Base-by-base conservation (phyloP, 345 rosid genomes). In the Aurinia saxatilis region DNA sequence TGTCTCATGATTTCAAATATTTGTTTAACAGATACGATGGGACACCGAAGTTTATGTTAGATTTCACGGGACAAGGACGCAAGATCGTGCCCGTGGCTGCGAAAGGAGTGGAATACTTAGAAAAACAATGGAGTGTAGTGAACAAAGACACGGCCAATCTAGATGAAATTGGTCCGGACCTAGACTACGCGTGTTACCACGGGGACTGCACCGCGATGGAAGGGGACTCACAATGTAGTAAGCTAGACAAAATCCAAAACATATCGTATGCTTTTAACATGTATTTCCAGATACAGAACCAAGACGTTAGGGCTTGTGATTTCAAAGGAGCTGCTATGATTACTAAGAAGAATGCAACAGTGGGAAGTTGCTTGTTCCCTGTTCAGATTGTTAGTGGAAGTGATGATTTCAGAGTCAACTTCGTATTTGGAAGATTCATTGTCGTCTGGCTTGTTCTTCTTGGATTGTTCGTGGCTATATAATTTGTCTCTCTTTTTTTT, bases 201-300 rank as follows among this genome's bases (percentile, higher is more conserved):
- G 51, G 86, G 0, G 99, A 95, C 53, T 95, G 96, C 73, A 67
- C 92, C 0, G 46, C 67, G 36, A 40, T 84, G 71, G 23, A 0
- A 0, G 11, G 33, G 0, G 92, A 85, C 0, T 44, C 79, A 4
- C 55, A 89, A 0, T 88, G 99, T 74, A 61, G 37, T 39, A 14
- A 38, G 3, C 36, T 83, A 42, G 77, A 70, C 15, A 3, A n/a
- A 10, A 5, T 13, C 1, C 74, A 65, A 2, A 82, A 67, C 53
- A 31, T 56, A 7, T 95, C 98, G 5, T 90, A 82, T 15, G 96
- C 95, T 1, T 90, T 95, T 45, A 95, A 90, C 62, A 81, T 76
- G 84, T 82, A 70, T 51, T 90, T 27, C 54, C 99, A 93, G 35
- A 60, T 71, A 17, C 70, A 78, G 2, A 71, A 75, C 46, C 99